Evolutionary conservation across 257 asterid species (phyloP), one percentile per base, ranked within the genome.

Genomic region (Przewalskia tangutica): DNA sequence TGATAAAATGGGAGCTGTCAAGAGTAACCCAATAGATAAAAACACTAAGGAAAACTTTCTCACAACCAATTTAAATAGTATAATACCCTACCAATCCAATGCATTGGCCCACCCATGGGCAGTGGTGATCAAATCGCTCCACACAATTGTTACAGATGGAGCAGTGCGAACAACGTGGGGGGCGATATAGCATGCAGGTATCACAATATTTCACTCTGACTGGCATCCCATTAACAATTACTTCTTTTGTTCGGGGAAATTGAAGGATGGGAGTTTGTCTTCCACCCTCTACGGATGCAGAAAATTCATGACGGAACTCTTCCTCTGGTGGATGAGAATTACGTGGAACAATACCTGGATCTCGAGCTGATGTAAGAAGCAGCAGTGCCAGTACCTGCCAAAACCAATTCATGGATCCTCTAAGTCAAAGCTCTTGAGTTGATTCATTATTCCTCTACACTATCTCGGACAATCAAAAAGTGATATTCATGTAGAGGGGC

Each of bases 31-130:
- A 77, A 82, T 55, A 79, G 86, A 80, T 68, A 16, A 11, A 64
- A 44, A 59, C 42, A 11, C 48, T 7, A 34, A 36, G 46, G 46
- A 14, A 94, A 27, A 27, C 32, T 27, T 27, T 27, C 32, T 27
- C 32, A 27, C 32, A 27, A 66, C 60, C 81, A 62, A 75, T 17
- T 36, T 34, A 48, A 68, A n/a, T 64, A 65, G 83, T 66, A 50
- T 46, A 83, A 76, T 67, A 80, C 65, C 90, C 76, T 89, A 95
- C 99, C 97, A 91, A 55, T 81, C 98, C 99, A 79, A 96, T 91
- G 90, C 99, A 94, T 88, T 95, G 99, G 71, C 98, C 99, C 51
- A 95, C 99, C 99, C 99, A 95, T 80, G 99, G 99, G 89, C 98
- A 96, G 90, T 96, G 99, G 84, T 96, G 99, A 86, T 94, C 99